Evolutionary conservation across 176 grass and related monocot species (phyloP), one percentile per base, ranked within the genome.

Genomic region (Ensete glaucum): DNA sequence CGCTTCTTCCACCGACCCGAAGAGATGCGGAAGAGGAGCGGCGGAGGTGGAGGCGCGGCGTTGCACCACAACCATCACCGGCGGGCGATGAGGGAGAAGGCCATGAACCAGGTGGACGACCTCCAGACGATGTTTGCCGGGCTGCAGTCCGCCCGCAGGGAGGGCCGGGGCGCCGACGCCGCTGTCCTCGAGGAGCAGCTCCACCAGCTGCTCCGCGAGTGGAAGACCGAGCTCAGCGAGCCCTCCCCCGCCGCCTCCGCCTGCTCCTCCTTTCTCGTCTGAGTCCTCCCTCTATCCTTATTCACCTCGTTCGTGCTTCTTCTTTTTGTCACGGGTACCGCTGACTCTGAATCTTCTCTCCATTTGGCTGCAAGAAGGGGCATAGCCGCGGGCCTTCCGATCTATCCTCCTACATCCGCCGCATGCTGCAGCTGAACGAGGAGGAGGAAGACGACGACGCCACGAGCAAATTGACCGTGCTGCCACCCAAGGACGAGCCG

Each of bases 131-230:
- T 77, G 75, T 60, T 77, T n/a, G 58, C 16, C 3, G 75, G 25
- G 6, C 49, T 66, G 19, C 75, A 77, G 75, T 63, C 60, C 17
- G 75, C 60, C n/a, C 75, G 60, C 60, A 63, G 52, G 59, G 75
- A 77, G 59, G 60, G 75, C 59, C 75, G 75, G 60, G 48, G 13
- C 7, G 34, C 43, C 20, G 75, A 77, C 43, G 75, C 49, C 12
- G n/a, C 59, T 6, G 16, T 76, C 11, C 74, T 76, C 34, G 74
- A 76, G 58, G 74, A 76, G 74, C 74, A 76, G 59, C 55, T 76
- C 43, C 74, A 76, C 59, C 74, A 76, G 59, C 16, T 76, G 29
- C 74, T 76, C 29, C 74, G 74, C n/a, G 74, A 76, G 74, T 76
- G 74, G 74, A 76, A 76, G 60, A n/a, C 74, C 48, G 74, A 76